phyloP scores from a whole-genome alignment of 2,329 filamentous ascomycete species.

The Fusarium oligoseptatum region DNA sequence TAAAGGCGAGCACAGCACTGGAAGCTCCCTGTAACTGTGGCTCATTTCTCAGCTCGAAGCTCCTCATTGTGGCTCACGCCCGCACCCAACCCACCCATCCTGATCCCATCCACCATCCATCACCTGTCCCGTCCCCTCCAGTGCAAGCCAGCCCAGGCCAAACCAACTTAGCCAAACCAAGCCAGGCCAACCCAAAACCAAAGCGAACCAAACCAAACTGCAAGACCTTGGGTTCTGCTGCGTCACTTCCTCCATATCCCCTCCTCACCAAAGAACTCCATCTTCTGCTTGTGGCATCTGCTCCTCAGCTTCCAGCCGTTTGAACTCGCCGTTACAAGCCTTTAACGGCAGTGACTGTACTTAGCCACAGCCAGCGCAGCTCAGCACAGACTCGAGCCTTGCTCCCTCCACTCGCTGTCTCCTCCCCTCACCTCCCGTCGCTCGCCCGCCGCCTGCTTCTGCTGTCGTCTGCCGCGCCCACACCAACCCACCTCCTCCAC shows the following conservation, averaged over 20 bases:
- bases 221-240: constrained; percentile 36
- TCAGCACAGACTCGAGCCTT: constrained; percentile 37
- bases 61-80: constrained; percentile 21
- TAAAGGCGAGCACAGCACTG: constrained; percentile 2
- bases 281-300: constrained; percentile 11
- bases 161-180: constrained; percentile 4
- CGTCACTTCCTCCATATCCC: constrained; percentile 40
- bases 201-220: constrained; percentile 25
- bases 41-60: constrained; percentile 14
- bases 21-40: constrained; percentile 19
- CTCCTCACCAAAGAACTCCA: constrained; percentile 14
- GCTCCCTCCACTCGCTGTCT: constrained; percentile 35
- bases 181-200: constrained; percentile 34
- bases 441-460: constrained; percentile 23
- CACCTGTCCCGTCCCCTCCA: constrained; percentile 41
- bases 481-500: constrained; percentile 26
- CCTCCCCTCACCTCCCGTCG: constrained; percentile 40
- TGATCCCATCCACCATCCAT: constrained; percentile 39
- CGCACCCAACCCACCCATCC: constrained; percentile 27
- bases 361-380: constrained; percentile 21
- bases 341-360: constrained; percentile 3
- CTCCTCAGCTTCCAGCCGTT: constrained; percentile 10
- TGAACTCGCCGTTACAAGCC: not conserved
- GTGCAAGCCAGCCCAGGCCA: not conserved
- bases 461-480: constrained; percentile 23